These are phyloP conservation scores for Penicillium argentinense DNA, from an alignment of 495 filamentous ascomycete species.

Conservation along the genomic window DNA sequence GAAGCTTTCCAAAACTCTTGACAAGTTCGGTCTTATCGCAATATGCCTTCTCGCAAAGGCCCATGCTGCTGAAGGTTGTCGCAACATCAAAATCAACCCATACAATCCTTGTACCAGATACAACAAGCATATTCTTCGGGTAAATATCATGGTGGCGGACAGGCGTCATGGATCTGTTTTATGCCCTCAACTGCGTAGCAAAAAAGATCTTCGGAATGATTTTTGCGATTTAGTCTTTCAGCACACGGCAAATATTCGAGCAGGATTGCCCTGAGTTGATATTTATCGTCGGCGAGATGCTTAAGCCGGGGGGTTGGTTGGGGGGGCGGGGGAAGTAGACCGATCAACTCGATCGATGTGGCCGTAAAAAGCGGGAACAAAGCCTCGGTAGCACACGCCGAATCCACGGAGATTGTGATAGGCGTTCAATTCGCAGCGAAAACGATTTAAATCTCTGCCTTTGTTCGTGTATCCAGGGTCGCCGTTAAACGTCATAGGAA, in stretches of 20 bases:
- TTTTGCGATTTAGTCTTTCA: constrained; percentile 23
- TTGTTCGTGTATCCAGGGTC: constrained; percentile 17
- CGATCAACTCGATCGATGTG: constrained; percentile 24
- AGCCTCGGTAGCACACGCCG: constrained; percentile 17
- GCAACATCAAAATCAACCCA: constrained; percentile 31
- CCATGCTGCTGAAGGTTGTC: constrained; percentile 15
- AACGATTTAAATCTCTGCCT: constrained; percentile 24
- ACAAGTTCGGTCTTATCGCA: constrained; percentile 20
- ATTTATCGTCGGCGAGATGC: constrained; percentile 15
- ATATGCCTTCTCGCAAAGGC: constrained; percentile 5
- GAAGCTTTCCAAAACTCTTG: constrained; percentile 8
- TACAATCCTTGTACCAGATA: constrained; percentile 15
- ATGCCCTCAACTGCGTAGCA: constrained; percentile 19
- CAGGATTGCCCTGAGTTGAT: constrained; percentile 16
- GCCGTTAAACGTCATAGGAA: too few species aligned
- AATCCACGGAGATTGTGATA: constrained; percentile 20
- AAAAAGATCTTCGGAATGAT: constrained; percentile 25
- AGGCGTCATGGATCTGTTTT: constrained; percentile 11
- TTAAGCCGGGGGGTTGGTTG: constrained; percentile 15
- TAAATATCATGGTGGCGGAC: constrained; percentile 24
- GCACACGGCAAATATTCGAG: constrained; percentile 20
- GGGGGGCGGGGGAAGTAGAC: constrained; percentile 14
- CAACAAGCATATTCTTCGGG: constrained; percentile 23
- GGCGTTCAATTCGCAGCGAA: constrained; percentile 23
- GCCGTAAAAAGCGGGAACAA: constrained; percentile 23